Percentiles rank a stretch among this genome's conserved stretches.
Evolutionary conservation across 2,329 filamentous ascomycete genomes (phyloP).

Genomic region (Aspergillus chevalieri): DNA sequence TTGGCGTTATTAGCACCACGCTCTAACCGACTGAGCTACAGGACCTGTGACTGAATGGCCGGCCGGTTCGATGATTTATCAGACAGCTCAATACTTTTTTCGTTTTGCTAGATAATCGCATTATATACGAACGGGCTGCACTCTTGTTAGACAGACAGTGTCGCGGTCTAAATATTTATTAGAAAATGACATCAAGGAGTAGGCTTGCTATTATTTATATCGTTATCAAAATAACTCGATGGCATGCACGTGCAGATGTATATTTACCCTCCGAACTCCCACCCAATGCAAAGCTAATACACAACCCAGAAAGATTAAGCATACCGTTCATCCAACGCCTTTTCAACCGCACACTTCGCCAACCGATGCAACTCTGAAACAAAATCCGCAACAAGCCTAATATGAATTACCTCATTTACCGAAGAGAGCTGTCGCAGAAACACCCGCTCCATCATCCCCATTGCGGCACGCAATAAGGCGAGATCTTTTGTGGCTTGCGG

Average conservation of each 20-base stretch:
- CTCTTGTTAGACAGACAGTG: no score
- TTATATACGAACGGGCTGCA: no score
- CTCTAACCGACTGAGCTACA: slow-evolving; percentile 12
- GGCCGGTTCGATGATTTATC: no score
- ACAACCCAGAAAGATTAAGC: neutral
- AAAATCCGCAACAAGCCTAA: slow-evolving; percentile 40
- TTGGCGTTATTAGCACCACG: slow-evolving; percentile 12
- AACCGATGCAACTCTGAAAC: slow-evolving; percentile 42
- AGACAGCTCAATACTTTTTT: no score
- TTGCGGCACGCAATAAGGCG: slow-evolving; percentile 39
- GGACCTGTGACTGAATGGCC: neutral
- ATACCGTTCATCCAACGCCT: slow-evolving; percentile 26
- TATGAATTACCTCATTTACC: slow-evolving; percentile 34
- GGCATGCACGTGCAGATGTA: no score
- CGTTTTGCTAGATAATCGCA: no score
- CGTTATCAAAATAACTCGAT: no score
- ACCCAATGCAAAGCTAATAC: no score
- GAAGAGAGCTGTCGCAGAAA: slow-evolving; percentile 25
- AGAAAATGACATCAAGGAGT: no score
- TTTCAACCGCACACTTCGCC: slow-evolving; percentile 40
- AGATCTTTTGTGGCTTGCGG: slow-evolving; percentile 42
- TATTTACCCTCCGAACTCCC: no score
- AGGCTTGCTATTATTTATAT: no score
- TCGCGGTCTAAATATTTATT: no score
- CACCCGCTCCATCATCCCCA: slow-evolving; percentile 38